phyloP scores from a whole-genome alignment of 2,329 filamentous ascomycete genomes.

The Pyricularia pennisetigena region DNA sequence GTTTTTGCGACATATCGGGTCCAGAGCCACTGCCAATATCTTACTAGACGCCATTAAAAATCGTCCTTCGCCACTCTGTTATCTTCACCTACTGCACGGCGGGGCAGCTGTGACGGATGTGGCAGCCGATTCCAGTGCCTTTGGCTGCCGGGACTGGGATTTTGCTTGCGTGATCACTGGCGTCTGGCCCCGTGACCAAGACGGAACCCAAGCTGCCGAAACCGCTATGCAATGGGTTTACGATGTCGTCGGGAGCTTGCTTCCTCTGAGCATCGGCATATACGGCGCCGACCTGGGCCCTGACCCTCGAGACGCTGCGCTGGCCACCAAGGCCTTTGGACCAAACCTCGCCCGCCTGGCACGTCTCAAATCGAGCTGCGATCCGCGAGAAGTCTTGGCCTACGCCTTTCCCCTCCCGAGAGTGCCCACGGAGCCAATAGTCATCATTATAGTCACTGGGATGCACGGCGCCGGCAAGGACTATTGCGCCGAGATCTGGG shows the following conservation, averaged over 20 bases:
- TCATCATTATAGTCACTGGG: constrained; percentile 49
- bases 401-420: constrained; percentile 45
- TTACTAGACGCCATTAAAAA: constrained; percentile 34
- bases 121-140: constrained; percentile 37
- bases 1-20: constrained; percentile 41
- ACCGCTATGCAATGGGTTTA: constrained; percentile 46
- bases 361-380: constrained; percentile 36
- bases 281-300: constrained; percentile 56
- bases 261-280: constrained; percentile 38
- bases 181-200: constrained; percentile 46
- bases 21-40: constrained; percentile 17
- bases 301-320: constrained; percentile 42
- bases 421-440: constrained; percentile 23
- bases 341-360: constrained; percentile 37
- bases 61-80: constrained; percentile 44
- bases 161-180: constrained; percentile 56
- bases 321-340: constrained; percentile 48
- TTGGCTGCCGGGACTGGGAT: constrained; percentile 54
- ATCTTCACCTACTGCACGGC: constrained; percentile 53
- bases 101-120: constrained; percentile 40
- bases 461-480: constrained; percentile 48
- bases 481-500: constrained; percentile 45
- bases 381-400: constrained; percentile 40
- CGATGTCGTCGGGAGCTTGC: constrained; percentile 30
- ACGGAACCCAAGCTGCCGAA: constrained; percentile 29